Evolutionary conservation across 768 basidiomycete genomes (phyloP), one percentile per base, ranked within the genome.

Genomic region (Leccinum arenicola): DNA sequence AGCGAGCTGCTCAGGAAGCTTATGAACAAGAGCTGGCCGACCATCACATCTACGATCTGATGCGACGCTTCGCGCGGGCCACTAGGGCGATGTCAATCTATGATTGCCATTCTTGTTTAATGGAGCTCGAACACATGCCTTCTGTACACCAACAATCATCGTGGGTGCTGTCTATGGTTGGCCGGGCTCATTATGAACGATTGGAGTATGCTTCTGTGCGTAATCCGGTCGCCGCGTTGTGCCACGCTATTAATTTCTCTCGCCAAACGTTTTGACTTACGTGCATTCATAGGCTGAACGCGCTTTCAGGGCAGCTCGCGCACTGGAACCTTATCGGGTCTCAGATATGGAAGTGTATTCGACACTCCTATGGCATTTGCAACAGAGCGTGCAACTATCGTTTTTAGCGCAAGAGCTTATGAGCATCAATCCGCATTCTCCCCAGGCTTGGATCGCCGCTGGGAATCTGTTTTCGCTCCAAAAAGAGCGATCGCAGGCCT

Each of bases 271-370:
- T 51, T 21, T 6, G n/a, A 55, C 53, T 66, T 62, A 61, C 63
- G 59, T 66, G 40, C 54, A 67, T 70, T 61, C 61, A 38, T 67
- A 97, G 95, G 92, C 96, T 40, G 91, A 94, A 70, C 85, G 93
- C 67, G 91, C 91, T 21, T 98, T 95, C 79, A 83, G 84, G 64
- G 83, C 86, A 17, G 84, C 93, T 53, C 84, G 95, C 47, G 78
- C 78, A n/a, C 77, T 91, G 60, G 90, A 98, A 63, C 95, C 95
- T n/a, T 90, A 93, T 78, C 85, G 92, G 23, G 73, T 95, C 58
- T 84, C 84, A 79, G 91, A 94, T 72, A 95, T 97, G 92, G 95
- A 98, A 75, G 85, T 95, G 45, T 97, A 93, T 75, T 97, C 95
- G 50, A 97, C 97, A 27, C 82, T 96, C 36, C 78, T 98, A 49